These are phyloP conservation scores for Mortierella sp. DNA, from an alignment of 371 early-diverging fungal species.

Conservation along the genomic window DNA sequence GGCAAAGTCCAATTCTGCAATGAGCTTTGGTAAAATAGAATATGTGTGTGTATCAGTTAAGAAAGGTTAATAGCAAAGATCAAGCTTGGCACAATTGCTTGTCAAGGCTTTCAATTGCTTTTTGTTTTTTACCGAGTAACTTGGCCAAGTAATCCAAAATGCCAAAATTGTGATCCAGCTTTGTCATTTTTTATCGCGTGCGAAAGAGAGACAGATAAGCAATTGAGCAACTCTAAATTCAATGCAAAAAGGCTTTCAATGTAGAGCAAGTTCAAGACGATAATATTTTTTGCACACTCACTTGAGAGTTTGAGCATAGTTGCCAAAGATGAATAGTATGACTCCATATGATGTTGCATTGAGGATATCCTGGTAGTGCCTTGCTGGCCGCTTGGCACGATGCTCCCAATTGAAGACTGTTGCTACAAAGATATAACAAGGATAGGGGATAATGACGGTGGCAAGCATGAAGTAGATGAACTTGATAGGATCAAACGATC, in stretches of 20 bases:
- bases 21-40: constrained; percentile 33
- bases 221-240: constrained; percentile 6
- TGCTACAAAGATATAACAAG: constrained; percentile 67
- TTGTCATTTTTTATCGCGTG: not conserved
- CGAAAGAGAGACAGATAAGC: not conserved
- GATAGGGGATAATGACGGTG: constrained; percentile 69
- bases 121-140: constrained; percentile 58
- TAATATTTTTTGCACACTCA: constrained; percentile 28
- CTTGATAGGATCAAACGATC: constrained; percentile 63
- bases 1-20: constrained; percentile 81
- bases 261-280: not conserved
- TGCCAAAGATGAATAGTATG: constrained; percentile 87
- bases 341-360: constrained; percentile 69
- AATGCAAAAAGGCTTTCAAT: no score
- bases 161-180: constrained; percentile 80
- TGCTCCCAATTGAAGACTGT: constrained; percentile 76
- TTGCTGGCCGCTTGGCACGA: constrained; percentile 69
- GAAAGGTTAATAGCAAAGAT: not conserved
- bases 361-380: constrained; percentile 76
- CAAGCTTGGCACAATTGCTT: not conserved
- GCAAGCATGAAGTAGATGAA: constrained; percentile 69
- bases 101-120: not conserved
- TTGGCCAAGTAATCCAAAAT: constrained; percentile 81
- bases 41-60: not conserved
- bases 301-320: constrained; percentile 79